Percentiles rank a stretch among this genome's conserved stretches.
Conservation (phyloP, 2,329 filamentous ascomycete genomes). For the Didymella sp. region DNA sequence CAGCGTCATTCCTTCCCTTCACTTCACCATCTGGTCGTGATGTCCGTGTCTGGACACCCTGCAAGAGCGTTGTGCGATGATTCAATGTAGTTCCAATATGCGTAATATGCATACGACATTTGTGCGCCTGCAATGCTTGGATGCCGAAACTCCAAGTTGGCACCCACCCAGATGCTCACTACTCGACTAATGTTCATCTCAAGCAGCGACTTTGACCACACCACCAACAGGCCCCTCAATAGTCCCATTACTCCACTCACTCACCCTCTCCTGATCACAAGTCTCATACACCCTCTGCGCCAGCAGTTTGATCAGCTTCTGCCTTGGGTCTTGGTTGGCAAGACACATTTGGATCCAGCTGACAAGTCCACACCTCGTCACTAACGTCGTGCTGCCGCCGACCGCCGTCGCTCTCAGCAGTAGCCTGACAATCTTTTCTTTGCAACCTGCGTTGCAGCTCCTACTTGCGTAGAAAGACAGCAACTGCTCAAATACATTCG, state of each 20-base stretch:
- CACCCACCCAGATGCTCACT: no score
- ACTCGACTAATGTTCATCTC: no score
- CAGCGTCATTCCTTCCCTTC: constrained; percentile 7
- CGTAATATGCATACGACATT: no score
- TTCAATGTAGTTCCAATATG: no score
- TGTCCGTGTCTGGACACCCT: not conserved
- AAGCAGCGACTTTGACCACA: constrained; percentile 18
- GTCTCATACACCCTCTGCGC: constrained; percentile 67
- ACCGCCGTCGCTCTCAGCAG: constrained; percentile 73
- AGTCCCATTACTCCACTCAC: constrained; percentile 66
- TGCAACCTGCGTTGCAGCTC: constrained; percentile 65
- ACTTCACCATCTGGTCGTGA: not conserved
- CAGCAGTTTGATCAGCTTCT: constrained; percentile 62
- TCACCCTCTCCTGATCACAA: constrained; percentile 70
- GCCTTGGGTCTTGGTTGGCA: constrained; percentile 56
- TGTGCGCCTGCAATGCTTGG: constrained; percentile 21
- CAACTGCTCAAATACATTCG: constrained; percentile 75
- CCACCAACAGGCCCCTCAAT: constrained; percentile 21
- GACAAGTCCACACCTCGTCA: constrained; percentile 76
- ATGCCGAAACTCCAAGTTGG: constrained; percentile 6
- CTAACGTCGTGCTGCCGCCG: constrained; percentile 78
- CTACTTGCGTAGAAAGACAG: constrained; percentile 73
- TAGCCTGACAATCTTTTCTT: constrained; percentile 67
- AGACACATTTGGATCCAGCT: constrained; percentile 75
- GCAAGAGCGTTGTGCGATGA: no score